Base-by-base conservation (phyloP, 306 rosid genomes). In the Cicer judaicum region DNA sequence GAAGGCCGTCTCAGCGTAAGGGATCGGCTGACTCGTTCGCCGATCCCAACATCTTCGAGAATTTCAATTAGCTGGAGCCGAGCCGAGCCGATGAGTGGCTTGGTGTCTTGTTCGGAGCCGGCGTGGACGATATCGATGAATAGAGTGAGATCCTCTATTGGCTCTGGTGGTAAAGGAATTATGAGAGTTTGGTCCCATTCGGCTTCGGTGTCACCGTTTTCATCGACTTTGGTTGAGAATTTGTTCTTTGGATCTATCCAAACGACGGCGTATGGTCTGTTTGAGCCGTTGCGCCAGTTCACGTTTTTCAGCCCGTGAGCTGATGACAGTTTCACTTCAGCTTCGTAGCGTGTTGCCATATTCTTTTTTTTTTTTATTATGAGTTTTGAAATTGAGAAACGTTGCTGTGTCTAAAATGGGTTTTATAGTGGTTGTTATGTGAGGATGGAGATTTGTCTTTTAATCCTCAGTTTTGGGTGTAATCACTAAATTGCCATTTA, bases 51-150 rank as follows among this genome's bases (percentile, higher is more conserved):
- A 5, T 87, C 91, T 0, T 89, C 82, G 6, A 85, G 41, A 2
- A 91, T 61, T 0, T 91, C 96, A 0, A 41, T 54, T 1, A 93
- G 83, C 39, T 29, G 79, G 76, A 89, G 92, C 18, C 75, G 75
- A 48, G 97, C 90, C 0, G 94, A 91, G 11, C 98, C 97, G 81
- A 93, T 82, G 5, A 93, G 85, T 59, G 85, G 89, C 80, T 93
- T 91, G 85, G 89, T 87, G 63, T 85, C 91, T 0, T 86, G 85
- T 8, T 91, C 90, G 2, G 84, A 61, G 15, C 90, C 92, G 68
- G 84, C 88, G 66, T 93, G 96, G 12, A 93, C 92, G 70, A 93
- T 69, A 84, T 93, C 97, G 77, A 93, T 42, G 80, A 16, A 29
- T 2, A 93, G 84, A 0, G 81, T 71, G 62, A 87, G 72, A 29